These are phyloP conservation scores for Gossypium trilobum DNA, from an alignment of 441 rosid genomes.

Conservation along the genomic window DNA sequence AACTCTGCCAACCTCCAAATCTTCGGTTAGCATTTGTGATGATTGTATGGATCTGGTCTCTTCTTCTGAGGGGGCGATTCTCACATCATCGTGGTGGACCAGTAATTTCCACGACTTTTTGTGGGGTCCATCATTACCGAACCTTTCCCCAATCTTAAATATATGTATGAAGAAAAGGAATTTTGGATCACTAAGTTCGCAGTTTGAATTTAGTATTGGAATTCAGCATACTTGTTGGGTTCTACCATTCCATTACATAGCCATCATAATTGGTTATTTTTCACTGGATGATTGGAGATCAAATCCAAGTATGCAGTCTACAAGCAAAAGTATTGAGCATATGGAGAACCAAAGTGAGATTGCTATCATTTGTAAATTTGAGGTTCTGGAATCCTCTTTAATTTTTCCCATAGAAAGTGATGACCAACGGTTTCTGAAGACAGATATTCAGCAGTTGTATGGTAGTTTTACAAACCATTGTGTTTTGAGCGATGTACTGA, in stretches of 20 bases:
- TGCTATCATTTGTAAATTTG: slow-evolving; percentile 54
- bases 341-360: slow-evolving; percentile 21
- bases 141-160: slow-evolving; percentile 58
- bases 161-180: slow-evolving; percentile 51
- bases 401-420: slow-evolving; percentile 50
- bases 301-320: slow-evolving; percentile 31
- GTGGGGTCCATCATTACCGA: slow-evolving; percentile 60
- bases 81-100: slow-evolving; percentile 65
- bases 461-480: slow-evolving; percentile 39
- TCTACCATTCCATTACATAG: slow-evolving; percentile 63
- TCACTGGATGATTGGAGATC: slow-evolving; percentile 74
- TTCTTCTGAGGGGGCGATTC: slow-evolving; percentile 56
- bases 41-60: slow-evolving; percentile 55
- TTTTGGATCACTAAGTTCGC: slow-evolving; percentile 35
- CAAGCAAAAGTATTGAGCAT: slow-evolving; percentile 22
- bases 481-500: slow-evolving; percentile 31
- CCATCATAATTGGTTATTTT: slow-evolving; percentile 78
- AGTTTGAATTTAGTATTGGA: slow-evolving; percentile 74
- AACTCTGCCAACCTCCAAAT: slow-evolving; percentile 42
- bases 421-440: slow-evolving; percentile 44
- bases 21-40: slow-evolving; percentile 37
- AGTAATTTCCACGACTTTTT: slow-evolving; percentile 44
- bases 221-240: slow-evolving; percentile 77
- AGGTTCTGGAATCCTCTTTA: slow-evolving; percentile 65
- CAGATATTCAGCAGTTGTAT: slow-evolving; percentile 50